Conservation (phyloP, 257 asterid genomes). For the Lantana camara region DNA sequence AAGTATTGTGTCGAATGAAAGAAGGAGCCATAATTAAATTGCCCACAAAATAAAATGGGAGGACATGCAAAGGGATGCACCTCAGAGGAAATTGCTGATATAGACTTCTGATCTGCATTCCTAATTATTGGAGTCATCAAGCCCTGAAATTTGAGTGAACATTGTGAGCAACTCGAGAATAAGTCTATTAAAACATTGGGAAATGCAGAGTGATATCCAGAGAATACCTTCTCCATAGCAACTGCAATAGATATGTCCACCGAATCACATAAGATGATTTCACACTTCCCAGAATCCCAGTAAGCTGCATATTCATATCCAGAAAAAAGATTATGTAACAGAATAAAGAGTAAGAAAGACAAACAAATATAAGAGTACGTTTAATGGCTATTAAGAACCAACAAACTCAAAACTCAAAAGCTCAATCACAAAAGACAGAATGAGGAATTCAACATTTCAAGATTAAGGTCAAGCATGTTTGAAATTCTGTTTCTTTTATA, state of each 20-base stretch:
- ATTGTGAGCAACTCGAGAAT: slow-evolving; percentile 23
- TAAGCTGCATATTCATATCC: slow-evolving; percentile 62
- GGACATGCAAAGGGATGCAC: slow-evolving; percentile 38
- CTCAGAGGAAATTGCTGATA: slow-evolving; percentile 93
- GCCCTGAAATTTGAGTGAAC: slow-evolving; percentile 56
- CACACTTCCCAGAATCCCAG: slow-evolving; percentile 83
- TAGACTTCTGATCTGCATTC: slow-evolving; percentile 95
- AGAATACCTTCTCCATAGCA: slow-evolving; percentile 93
- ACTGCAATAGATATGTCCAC: slow-evolving; percentile 98
- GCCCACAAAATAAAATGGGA: slow-evolving; percentile 5
- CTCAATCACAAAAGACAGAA: slow-evolving; percentile 19
- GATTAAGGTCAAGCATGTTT: slow-evolving; percentile 1
- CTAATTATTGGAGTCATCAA: slow-evolving; percentile 95
- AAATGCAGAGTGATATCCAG: slow-evolving; percentile 20
- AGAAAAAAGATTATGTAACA: slow-evolving; percentile 18
- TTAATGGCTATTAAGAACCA: background rate
- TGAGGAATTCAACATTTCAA: slow-evolving; percentile 8
- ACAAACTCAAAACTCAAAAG: slow-evolving; percentile 18
- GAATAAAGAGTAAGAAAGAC: slow-evolving; percentile 12
- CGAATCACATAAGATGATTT: slow-evolving; percentile 67
- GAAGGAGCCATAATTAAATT: slow-evolving; percentile 18
- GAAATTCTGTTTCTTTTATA: background rate
- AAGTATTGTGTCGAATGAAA: no score
- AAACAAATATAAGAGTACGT: slow-evolving; percentile 10
- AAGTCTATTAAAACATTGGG: slow-evolving; percentile 17